Evolutionary conservation across 495 filamentous ascomycete species (phyloP), one percentile per base, ranked within the genome.

Genomic region (Jackrogersella minutella): DNA sequence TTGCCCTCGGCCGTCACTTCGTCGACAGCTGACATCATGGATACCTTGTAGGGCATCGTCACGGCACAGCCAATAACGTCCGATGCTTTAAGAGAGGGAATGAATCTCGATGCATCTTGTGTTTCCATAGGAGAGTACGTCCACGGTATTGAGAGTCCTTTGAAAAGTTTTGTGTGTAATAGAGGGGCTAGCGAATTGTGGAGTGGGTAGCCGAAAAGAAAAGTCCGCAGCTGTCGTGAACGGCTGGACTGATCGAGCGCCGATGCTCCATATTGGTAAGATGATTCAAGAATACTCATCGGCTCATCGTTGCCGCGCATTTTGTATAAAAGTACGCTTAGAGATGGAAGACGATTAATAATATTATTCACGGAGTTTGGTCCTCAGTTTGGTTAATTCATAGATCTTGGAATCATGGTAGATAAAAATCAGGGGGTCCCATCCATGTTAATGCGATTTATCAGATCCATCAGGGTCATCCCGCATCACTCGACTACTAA

Each of bases 121-220:
- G 44, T 49, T 49, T 49, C 44, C 26, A 49, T 49, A 26, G n/a
- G n/a, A 1, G 24, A 8, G n/a, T 49, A 49, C 9, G 44, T 49
- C 24, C 44, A 49, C n/a, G 24, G 44, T 8, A 49, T 2, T 1
- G 44, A 31, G 26, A 49, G 44, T n/a, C 44, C 24, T n/a, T 49
- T 11, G n/a, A 49, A 47, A 28, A 47, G 13, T 47, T 49, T 49
- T 26, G n/a, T 7, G 24, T 31, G 24, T 16, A 49, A 10, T 31
- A 49, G 16, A 31, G 44, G 44, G 24, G 44, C 44, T 31, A 31
- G n/a, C 13, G 24, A 31, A 28, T 47, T 47, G 43, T 47, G 43
- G 43, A 47, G 43, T 26, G 43, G 43, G 14, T 47, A 47, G 43
- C 43, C 43, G 43, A 47, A 47, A 26, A 47, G 43, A 28, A 47